These are phyloP conservation scores for Liriodendron chinense DNA, from an alignment of 164 flowering plant species.

Conservation along the genomic window DNA sequence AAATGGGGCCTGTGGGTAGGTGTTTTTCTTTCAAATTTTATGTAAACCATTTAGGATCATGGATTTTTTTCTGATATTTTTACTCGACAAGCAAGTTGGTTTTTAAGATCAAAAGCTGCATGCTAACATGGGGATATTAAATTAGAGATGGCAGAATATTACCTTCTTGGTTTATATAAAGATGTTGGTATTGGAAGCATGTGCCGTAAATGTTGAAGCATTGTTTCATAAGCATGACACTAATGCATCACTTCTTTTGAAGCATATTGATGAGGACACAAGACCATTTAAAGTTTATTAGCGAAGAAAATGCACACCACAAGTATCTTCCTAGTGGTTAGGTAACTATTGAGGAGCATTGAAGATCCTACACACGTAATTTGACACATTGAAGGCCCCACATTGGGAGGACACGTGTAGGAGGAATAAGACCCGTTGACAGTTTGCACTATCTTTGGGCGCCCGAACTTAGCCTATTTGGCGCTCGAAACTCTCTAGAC, in stretches of 20 bases:
- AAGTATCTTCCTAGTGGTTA: no score
- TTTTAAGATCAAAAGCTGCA: background rate
- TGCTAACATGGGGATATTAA: background rate
- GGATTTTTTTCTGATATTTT: constrained; percentile 1
- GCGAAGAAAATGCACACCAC: no score
- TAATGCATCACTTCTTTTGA: background rate
- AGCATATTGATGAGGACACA: background rate
- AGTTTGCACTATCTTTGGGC: no score
- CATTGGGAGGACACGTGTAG: no score
- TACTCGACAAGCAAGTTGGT: background rate
- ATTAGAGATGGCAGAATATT: background rate
- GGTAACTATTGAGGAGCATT: no score
- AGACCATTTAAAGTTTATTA: no score
- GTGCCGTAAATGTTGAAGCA: background rate
- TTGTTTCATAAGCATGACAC: background rate
- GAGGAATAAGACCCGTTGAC: no score
- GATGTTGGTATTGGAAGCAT: background rate
- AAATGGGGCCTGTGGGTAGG: constrained; percentile 98
- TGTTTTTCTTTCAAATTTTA: constrained; percentile 7
- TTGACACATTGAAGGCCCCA: no score
- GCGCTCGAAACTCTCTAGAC: no score
- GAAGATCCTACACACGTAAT: no score
- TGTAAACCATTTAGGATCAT: background rate
- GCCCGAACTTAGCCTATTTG: no score
- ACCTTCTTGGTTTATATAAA: background rate